Evolutionary conservation across 768 basidiomycete species (phyloP), one percentile per base, ranked within the genome.

Genomic region (Serendipita sp.): DNA sequence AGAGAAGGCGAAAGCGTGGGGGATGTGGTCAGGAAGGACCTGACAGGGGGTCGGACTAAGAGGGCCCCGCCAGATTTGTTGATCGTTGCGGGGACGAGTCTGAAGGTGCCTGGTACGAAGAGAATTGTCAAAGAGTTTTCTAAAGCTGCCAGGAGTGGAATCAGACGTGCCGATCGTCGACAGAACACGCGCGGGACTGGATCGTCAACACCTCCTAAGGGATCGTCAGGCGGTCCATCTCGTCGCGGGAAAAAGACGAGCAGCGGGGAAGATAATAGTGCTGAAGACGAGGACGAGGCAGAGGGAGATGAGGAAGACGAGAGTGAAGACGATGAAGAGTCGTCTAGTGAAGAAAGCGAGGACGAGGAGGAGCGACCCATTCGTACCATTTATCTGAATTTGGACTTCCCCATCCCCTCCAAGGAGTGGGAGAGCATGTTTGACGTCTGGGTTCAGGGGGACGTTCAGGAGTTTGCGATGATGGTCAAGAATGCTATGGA

Each of bases 371-470:
- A 80, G 65, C 75, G 77, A 28, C 77, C 81, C 3, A 75, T 87
- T 56, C 84, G 81, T 71, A 81, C 86, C 3, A 78, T 94, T 16
- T 92, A 89, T 73, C 78, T 95, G 65, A 95, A 95, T 73, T 75
- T 88, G 45, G 91, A 94, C 67, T 91, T 91, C 72, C 90, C 90
- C 0, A 83, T 85, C 7, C 90, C 90, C 2, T 84, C 84, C 5
- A 78, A 86, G 64, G 90, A 92, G 67, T 94, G 90, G 91, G 87
- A 89, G 67, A 87, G 84, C 5, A 86, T 94, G 2, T 94, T 96
- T 68, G 92, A 96, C 73, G 81, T 82, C 45, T 95, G 91, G 89
- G 73, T 92, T 64, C 83, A 92, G 69, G 91, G 92, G 1, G 92
- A 95, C 70, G 86, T 88, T 2, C 93, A 96, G 72, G 71, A 71